Evolutionary conservation across 768 basidiomycete genomes (phyloP), one percentile per base, ranked within the genome.

Genomic region (Crepidotus variabilis): DNA sequence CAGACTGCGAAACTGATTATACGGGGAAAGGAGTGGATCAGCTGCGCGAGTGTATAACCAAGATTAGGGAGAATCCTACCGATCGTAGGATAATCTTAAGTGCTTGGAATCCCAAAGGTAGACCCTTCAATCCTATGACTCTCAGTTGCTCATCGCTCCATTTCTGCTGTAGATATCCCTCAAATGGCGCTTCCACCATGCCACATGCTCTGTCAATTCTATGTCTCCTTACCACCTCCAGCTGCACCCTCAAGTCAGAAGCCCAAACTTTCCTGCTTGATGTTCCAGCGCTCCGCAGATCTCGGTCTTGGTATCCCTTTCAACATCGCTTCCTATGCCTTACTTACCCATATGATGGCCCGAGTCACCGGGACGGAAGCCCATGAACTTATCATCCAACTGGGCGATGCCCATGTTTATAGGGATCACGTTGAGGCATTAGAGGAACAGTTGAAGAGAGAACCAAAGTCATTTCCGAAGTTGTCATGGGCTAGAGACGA

Each of bases 191-290:
- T 99, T 0, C 97, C 97, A 0, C 97, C 97, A 0, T 99, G 97
- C 71, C 97, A 98, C 73, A 89, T 98, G 85, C 88, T 98, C 72
- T 98, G 94, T 74, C 97, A 99, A 69, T 99, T 99, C 80, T 98
- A 93, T 76, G 96, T 99, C 34, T 89, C 93, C 66, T 86, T 96
- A 34, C 90, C 96, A 0, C 89, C 95, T 0, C 72, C 84, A 2
- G 61, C 78, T 0, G 63, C 71, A 13, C 64, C 77, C 16, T 78
- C 84, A 1, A 63, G 70, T 1, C 67, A 75, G 16, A 86, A 83
- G 61, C 88, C 87, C 8, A 82, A 82, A 55, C 86, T 98, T 16
- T 95, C 93, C 8, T 98, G 95, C 71, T 80, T 96, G 47, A 94
- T 98, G 94, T 98, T 88, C 75, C 96, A 98, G 67, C 91, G 97